Evolutionary conservation across 1,284 basidiomycete species (phyloP), one percentile per base, ranked within the genome.

Genomic region (Puccinia novopanici): DNA sequence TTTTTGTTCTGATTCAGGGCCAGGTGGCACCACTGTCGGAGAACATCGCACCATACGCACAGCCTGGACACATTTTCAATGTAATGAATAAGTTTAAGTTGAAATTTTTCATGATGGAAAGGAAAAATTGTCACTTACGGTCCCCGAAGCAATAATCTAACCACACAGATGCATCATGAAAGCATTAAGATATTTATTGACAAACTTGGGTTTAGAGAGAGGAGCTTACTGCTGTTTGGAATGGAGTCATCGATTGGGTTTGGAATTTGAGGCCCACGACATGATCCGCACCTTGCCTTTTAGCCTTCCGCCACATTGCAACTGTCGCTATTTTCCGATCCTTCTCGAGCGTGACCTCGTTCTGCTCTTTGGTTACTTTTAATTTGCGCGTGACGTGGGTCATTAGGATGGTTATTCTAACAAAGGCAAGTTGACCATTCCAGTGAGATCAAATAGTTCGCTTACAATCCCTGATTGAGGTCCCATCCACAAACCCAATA

Each of bases 181-280:
- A 59, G 17, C 10, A 55, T 45, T 74, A 57, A 19, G 40, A 59
- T 27, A 0, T 40, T 12, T n/a, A 59, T n/a, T 10, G 6, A 45
- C 6, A 37, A 48, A 19, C 4, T 4, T n/a, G n/a, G 19, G 12
- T 1, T 10, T 22, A 4, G 17, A 59, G 13, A 45, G 59, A 74
- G 30, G 9, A n/a, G 6, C 72, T 55, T 74, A 74, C 72, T 54
- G 57, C 72, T 19, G 72, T 42, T 42, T 22, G 0, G 6, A 30
- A 42, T 59, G 34, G 27, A 24, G 72, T 59, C 1, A 59, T 5
- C 24, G 22, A 8, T 30, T 3, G 40, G 19, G 4, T 57, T 40
- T 59, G 54, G 34, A 74, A 74, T 45, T 40, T 74, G 24, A 74
- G 72, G 37, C 72, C 72, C 42, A 74, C 42, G 5, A 74, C 72